phyloP scores from a whole-genome alignment of 257 asterid species.

The Thymus mandschuricus region DNA sequence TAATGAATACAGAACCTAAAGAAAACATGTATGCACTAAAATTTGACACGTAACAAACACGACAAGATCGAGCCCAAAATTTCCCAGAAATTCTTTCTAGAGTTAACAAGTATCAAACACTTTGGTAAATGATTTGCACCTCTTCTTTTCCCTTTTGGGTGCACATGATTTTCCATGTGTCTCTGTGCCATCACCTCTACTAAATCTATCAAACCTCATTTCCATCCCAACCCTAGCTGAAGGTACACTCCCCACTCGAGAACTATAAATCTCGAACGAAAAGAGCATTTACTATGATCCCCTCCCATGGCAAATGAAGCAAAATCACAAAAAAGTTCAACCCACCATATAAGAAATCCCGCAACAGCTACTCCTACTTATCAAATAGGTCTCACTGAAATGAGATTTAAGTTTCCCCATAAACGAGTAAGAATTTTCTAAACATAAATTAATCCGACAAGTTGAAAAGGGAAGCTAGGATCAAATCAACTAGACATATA shows the following conservation, averaged over 20 bases:
- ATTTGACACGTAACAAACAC: neutral
- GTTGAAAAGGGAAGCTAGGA: neutral
- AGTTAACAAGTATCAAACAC: neutral
- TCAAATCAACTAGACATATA: neutral
- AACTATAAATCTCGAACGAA: neutral
- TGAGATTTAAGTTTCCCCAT: neutral
- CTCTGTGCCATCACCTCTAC: slow-evolving; percentile 1
- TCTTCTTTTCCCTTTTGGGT: neutral
- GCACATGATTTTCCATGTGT: neutral
- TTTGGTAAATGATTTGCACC: neutral
- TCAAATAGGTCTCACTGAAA: neutral
- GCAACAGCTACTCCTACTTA: neutral
- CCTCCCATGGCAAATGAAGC: neutral
- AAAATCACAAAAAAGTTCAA: neutral
- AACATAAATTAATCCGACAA: no score
- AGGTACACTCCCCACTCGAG: neutral
- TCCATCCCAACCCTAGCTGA: neutral
- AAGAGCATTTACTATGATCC: neutral
- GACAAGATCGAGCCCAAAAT: slow-evolving; percentile 8
- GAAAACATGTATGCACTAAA: neutral
- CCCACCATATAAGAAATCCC: neutral
- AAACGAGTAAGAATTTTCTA: neutral
- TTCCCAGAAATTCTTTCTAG: neutral
- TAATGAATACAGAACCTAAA: neutral
- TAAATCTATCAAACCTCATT: neutral